Conservation (phyloP, 768 basidiomycete genomes). For the Hygrocybe punicea region DNA sequence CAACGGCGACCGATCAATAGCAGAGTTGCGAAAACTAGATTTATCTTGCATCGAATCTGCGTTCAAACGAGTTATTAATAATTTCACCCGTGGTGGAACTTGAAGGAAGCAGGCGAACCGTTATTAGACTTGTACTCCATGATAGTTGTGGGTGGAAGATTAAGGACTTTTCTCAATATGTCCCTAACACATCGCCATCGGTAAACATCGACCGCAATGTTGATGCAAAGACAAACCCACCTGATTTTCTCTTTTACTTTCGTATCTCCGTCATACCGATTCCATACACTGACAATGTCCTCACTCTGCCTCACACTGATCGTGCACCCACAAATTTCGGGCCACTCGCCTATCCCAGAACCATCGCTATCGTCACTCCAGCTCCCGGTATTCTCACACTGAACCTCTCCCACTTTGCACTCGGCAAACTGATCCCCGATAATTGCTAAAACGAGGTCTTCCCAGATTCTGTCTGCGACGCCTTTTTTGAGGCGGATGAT, state of each 20-base stretch:
- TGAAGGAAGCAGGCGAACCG: slow-evolving; percentile 42
- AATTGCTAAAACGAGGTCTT: slow-evolving; percentile 80
- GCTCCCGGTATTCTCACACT: slow-evolving; percentile 20
- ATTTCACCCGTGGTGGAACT: slow-evolving; percentile 6
- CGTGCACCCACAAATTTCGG: slow-evolving; percentile 92
- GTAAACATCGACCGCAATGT: slow-evolving; percentile 5
- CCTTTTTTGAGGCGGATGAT: slow-evolving; percentile 91
- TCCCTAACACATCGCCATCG: slow-evolving; percentile 51
- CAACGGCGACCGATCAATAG: slow-evolving; percentile 44
- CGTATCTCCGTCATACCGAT: slow-evolving; percentile 71
- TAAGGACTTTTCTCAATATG: slow-evolving; percentile 70
- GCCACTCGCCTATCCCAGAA: slow-evolving; percentile 48
- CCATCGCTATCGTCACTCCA: slow-evolving; percentile 40
- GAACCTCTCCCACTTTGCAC: slow-evolving; percentile 45
- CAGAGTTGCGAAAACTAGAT: slow-evolving; percentile 75
- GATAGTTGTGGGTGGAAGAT: slow-evolving; percentile 69
- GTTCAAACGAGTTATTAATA: neutral
- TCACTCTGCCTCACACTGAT: slow-evolving; percentile 91
- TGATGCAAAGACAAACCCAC: slow-evolving; percentile 43
- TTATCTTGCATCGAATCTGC: slow-evolving; percentile 87
- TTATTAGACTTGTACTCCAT: slow-evolving; percentile 97
- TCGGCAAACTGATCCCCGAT: slow-evolving; percentile 89
- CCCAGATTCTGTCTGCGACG: slow-evolving; percentile 87
- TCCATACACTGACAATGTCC: slow-evolving; percentile 94
- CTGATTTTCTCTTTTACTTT: slow-evolving; percentile 77